Percentiles rank a stretch among this genome's conserved stretches.
Conservation (phyloP, 805 yeast species). For the Candida pseudofarinosa region DNA sequence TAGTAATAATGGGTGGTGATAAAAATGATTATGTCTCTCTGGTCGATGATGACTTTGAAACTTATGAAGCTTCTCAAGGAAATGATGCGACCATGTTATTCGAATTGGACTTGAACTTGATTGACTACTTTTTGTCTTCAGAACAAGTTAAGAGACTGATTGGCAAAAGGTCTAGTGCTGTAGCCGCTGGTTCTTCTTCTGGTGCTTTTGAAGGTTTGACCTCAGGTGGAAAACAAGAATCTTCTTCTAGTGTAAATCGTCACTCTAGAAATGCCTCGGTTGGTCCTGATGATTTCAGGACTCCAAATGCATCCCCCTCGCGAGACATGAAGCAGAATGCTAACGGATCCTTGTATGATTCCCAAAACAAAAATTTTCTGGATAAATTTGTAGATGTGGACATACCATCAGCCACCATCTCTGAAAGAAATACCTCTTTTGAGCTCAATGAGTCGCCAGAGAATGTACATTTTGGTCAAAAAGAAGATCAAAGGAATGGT, state of each 20-base stretch:
- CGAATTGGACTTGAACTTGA: conserved; percentile 53
- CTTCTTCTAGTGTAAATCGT: conserved; percentile 9
- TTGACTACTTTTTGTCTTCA: conserved; percentile 26
- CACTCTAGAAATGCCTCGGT: conserved; percentile 36
- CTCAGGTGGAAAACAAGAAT: conserved; percentile 10
- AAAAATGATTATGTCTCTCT: conserved; percentile 60
- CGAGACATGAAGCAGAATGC: conserved; percentile 8
- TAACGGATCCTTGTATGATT: no score
- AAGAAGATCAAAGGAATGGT: neutral
- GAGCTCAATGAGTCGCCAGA: conserved; percentile 17
- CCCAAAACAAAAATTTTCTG: neutral
- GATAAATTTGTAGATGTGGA: conserved; percentile 29
- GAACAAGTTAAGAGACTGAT: conserved; percentile 14
- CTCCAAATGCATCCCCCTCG: conserved; percentile 27
- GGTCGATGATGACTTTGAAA: conserved; percentile 46
- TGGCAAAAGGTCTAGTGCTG: conserved; percentile 9
- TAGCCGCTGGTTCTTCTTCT: conserved; percentile 8
- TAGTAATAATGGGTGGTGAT: conserved; percentile 91
- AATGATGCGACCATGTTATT: conserved; percentile 55
- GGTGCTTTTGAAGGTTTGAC: conserved; percentile 4
- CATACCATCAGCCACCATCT: conserved; percentile 21
- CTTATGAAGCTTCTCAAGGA: conserved; percentile 49
- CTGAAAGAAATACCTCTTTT: conserved; percentile 13
- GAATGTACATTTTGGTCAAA: conserved; percentile 9
- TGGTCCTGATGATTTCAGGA: conserved; percentile 29